Evolutionary conservation across 139 green algal species (phyloP).

Genomic region (Picochlorum sp.): DNA sequence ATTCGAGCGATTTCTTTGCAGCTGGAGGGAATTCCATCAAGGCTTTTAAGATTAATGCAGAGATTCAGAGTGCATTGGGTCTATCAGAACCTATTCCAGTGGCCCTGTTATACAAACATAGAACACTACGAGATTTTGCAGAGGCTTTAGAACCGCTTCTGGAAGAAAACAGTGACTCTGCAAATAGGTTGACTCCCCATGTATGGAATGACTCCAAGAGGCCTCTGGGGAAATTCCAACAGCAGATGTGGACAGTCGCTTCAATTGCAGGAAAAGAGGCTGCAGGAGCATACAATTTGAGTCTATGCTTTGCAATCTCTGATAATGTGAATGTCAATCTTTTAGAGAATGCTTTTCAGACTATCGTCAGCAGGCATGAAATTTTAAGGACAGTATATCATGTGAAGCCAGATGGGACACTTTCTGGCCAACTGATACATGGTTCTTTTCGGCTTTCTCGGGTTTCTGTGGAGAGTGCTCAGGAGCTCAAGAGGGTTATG

Average conservation of each 20-base stretch:
- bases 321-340: not conserved
- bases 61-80: not conserved
- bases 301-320: not conserved
- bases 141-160: not conserved
- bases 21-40: slow-evolving; percentile 2
- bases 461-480: too few species aligned
- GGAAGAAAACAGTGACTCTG: not conserved
- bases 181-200: not conserved
- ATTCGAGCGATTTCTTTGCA: slow-evolving; percentile 6
- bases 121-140: not conserved
- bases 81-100: not conserved
- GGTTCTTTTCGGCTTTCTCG: too few species aligned
- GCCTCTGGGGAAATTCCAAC: slow-evolving; percentile 4
- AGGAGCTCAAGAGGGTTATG: not conserved
- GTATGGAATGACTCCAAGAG: not conserved
- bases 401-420: too few species aligned
- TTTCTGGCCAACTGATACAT: too few species aligned
- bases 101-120: not conserved
- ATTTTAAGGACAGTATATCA: too few species aligned
- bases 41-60: not conserved
- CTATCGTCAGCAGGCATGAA: too few species aligned
- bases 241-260: slow-evolving; percentile 11
- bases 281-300: slow-evolving; percentile 7
- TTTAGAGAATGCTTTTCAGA: too few species aligned
- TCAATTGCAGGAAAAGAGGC: not conserved